A percentile compares a stretch with the other conserved stretches of the same genome.
Conservation (phyloP, 169 alveolate genomes). For the Babesia ovata region DNA sequence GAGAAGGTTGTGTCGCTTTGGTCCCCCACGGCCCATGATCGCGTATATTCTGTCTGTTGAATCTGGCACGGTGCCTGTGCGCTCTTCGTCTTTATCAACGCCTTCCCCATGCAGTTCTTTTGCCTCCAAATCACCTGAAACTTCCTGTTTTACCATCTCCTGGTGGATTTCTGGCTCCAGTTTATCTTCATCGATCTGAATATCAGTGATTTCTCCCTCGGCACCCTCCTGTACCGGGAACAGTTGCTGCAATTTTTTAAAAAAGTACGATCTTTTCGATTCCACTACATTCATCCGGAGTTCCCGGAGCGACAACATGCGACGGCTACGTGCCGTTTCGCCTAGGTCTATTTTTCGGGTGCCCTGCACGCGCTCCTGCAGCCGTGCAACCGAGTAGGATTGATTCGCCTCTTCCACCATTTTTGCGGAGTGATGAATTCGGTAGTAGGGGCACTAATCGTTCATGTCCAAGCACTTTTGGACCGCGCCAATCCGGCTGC, state of each 20-base stretch:
- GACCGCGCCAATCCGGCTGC: too few relatives aligned
- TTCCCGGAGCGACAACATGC: slow-evolving; percentile 9
- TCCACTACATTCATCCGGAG: slow-evolving; percentile 25
- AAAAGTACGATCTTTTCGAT: background rate
- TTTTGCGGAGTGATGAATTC: background rate
- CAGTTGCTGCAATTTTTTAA: slow-evolving; percentile 1
- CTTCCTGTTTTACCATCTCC: background rate
- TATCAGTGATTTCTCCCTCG: background rate
- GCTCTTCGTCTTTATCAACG: too few relatives aligned
- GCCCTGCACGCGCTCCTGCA: slow-evolving; percentile 32
- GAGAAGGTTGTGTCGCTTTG: background rate
- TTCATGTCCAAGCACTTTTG: too few relatives aligned
- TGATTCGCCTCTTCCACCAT: slow-evolving; percentile 1
- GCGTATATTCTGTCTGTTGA: background rate
- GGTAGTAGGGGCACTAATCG: too few relatives aligned
- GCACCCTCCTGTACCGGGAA: background rate
- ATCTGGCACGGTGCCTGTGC: too few relatives aligned
- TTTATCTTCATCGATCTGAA: background rate
- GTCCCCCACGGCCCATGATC: background rate
- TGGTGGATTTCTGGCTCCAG: background rate
- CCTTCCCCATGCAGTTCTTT: background rate
- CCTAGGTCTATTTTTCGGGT: slow-evolving; percentile 1
- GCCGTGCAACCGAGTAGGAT: slow-evolving; percentile 6
- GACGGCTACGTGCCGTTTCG: slow-evolving; percentile 16
- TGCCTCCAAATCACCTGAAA: background rate